Conservation (phyloP, 306 rosid species). For the Inga oerstediana region DNA sequence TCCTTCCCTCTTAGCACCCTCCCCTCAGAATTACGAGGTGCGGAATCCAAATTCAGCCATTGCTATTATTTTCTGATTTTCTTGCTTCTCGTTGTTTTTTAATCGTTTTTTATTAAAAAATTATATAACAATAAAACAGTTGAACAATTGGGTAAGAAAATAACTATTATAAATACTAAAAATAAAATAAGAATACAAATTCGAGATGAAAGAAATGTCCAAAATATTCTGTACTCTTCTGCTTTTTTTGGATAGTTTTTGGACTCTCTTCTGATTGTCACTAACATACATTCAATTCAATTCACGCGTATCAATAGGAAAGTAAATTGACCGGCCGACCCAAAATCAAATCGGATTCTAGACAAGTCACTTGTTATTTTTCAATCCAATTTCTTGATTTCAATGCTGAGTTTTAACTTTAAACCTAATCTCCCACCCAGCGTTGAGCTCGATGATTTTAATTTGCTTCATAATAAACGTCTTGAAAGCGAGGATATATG, state of each 20-base stretch:
- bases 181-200: not conserved
- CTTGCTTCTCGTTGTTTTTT: not conserved
- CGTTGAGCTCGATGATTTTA: not conserved
- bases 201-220: not conserved
- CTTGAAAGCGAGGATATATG: not conserved
- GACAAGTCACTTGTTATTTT: not conserved
- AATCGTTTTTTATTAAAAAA: not conserved
- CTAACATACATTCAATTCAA: not conserved
- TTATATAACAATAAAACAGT: no score
- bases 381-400: not conserved
- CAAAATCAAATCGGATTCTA: not conserved
- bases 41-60: not conserved
- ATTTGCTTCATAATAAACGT: not conserved
- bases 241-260: no score
- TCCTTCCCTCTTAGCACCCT: conserved; percentile 51
- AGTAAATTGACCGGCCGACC: not conserved
- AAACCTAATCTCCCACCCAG: not conserved
- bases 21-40: conserved; percentile 38
- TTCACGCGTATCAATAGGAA: not conserved
- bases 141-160: not conserved
- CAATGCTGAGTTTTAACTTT: not conserved
- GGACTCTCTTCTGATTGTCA: not conserved
- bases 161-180: not conserved
- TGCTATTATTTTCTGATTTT: not conserved
- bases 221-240: not conserved